Conservation (phyloP, 164 flowering plant species). For the Nymphaea thermarum region DNA sequence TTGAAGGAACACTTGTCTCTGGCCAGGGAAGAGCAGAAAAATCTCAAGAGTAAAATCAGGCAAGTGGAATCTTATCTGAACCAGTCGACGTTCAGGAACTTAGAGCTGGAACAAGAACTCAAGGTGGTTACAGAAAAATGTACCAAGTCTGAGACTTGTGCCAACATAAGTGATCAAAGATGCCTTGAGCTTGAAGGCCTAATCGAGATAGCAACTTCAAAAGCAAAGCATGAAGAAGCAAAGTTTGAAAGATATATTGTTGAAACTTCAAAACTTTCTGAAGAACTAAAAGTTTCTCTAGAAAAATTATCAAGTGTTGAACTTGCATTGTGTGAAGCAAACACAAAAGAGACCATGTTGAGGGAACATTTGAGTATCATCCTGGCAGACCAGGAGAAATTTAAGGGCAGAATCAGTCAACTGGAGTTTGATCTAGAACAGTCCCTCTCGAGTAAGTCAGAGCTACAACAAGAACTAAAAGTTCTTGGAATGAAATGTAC, state of each 20-base stretch:
- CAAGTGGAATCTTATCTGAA: conserved; percentile 19
- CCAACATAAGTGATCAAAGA: conserved; percentile 44
- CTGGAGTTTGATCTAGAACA: too few species aligned
- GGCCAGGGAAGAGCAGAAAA: conserved; percentile 42
- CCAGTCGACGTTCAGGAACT: background rate
- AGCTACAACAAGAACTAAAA: conserved; percentile 64
- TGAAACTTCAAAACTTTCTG: conserved; percentile 42
- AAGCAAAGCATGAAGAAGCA: conserved; percentile 39
- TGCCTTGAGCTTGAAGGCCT: conserved; percentile 72
- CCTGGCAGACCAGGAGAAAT: too few species aligned
- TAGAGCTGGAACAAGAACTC: conserved; percentile 34
- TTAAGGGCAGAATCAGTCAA: too few species aligned
- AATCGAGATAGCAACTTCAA: conserved; percentile 37
- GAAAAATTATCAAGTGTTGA: conserved; percentile 52
- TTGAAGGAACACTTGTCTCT: conserved; percentile 22
- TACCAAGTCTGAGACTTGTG: conserved; percentile 55
- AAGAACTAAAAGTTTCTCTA: conserved; percentile 47
- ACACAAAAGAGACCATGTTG: conserved; percentile 52
- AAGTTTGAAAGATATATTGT: conserved; percentile 28
- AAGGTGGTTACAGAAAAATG: conserved; percentile 23
- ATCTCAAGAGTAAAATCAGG: conserved; percentile 36
- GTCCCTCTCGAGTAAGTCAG: conserved; percentile 32
- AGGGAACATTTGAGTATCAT: conserved; percentile 22
- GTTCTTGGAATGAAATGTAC: conserved; percentile 37
- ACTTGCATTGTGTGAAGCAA: conserved; percentile 36